Base-by-base conservation (phyloP, 129 eudicot species). In the Silybum marianum region DNA sequence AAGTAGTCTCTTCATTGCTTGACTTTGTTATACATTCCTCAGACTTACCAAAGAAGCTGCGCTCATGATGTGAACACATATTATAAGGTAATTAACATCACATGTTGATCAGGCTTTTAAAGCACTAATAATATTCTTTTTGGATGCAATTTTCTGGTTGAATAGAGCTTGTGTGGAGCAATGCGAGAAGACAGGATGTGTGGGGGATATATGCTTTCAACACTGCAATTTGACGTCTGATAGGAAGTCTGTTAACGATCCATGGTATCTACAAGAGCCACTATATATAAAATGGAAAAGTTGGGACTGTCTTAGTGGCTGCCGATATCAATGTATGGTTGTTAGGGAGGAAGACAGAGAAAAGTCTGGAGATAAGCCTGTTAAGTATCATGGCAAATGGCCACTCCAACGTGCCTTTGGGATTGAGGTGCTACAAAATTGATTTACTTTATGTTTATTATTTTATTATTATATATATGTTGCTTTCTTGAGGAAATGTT, bases 221-320 rank as follows among this genome's bases (percentile, higher is more conserved):
- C 97, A 90, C 73, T 96, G 99, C 85, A 88, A 91, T 71, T 90
- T 96, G 80, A 86, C 97, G 12, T 89, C 97, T 30, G 88, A 90
- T 63, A 92, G 96, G 32, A 91, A 87, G 39, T 88, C 89, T 84
- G 76, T 87, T 24, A 90, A 86, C 80, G 96, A 90, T 58, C 90
- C 92, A 60, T 93, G 98, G 99, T 96, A 93, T 80, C 93, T 93
- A 34, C 99, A 96, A 90, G 99, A 96, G 84, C 99, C 99, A 34
- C 96, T 96, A 6, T 96, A 96, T 79, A 82, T 85, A 75, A 90
- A 84, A 80, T 96, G 99, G 99, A 96, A 96, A 84, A 90, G 89
- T 79, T 96, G 98, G 99, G 99, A 96, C 84, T 96, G 99, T 86
- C 95, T 79, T 19, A 91, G 96, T 84, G 95, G 95, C 85, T 96